Conservation (phyloP, 345 rosid genomes). For the Melastoma malabathricum region DNA sequence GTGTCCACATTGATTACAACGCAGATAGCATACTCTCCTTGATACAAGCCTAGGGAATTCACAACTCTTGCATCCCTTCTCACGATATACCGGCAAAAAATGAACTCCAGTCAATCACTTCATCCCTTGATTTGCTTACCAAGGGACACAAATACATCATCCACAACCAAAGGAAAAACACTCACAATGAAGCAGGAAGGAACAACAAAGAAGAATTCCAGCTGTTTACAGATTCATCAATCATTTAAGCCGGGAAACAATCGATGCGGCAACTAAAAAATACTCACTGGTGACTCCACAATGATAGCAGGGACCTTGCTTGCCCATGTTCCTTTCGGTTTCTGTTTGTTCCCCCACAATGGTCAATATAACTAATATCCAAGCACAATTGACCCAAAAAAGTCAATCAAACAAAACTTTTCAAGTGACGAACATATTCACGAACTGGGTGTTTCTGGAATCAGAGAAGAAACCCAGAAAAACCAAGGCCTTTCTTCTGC, state of each 20-base stretch:
- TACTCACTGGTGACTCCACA: constrained; percentile 99
- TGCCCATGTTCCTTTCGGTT: constrained; percentile 49
- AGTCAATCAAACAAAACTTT: neutral
- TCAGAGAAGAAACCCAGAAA: no score
- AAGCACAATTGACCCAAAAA: constrained; percentile 9
- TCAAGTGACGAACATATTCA: no score
- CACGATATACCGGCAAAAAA: no score
- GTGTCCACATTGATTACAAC: no score
- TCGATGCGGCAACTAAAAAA: constrained; percentile 11
- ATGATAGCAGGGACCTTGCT: constrained; percentile 98
- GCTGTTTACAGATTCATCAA: constrained; percentile 1
- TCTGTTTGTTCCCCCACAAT: constrained; percentile 6
- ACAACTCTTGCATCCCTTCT: no score
- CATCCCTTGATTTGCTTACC: no score
- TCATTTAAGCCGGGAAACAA: neutral
- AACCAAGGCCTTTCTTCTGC: no score
- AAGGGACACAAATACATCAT: neutral
- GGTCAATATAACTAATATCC: constrained; percentile 10
- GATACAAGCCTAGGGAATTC: no score
- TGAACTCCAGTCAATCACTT: no score
- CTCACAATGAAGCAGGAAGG: neutral
- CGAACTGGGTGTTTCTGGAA: no score
- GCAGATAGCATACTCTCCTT: no score
- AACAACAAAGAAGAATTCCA: constrained; percentile 2
- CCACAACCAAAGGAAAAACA: neutral